Conservation (phyloP, 176 grass and related monocot species). For the Typha latifolia region DNA sequence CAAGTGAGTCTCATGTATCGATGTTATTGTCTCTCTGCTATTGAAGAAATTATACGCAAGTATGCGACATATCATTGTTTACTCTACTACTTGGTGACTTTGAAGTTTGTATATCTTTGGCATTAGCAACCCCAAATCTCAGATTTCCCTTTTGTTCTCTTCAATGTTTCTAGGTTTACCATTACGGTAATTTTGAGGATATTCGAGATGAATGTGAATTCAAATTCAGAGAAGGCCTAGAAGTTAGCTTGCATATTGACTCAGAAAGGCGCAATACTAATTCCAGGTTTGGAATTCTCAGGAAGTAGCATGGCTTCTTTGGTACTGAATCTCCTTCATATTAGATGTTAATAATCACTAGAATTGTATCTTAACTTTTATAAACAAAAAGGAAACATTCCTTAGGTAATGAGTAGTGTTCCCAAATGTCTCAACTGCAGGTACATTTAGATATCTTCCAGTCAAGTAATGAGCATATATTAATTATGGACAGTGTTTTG, state of each 20-base stretch:
- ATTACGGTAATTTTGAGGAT: slow-evolving; percentile 73
- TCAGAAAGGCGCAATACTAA: slow-evolving; percentile 46
- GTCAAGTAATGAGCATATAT: no score
- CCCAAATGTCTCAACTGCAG: no score
- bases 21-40: no score
- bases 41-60: no score
- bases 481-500: no score
- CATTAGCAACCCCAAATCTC: not conserved
- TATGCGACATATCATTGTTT: not conserved
- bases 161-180: slow-evolving; percentile 44
- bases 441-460: no score
- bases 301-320: not conserved
- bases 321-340: not conserved
- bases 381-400: no score
- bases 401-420: no score
- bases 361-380: not conserved
- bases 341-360: not conserved
- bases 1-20: no score
- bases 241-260: slow-evolving; percentile 46
- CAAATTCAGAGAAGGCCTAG: slow-evolving; percentile 30
- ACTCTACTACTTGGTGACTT: not conserved
- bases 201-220: slow-evolving; percentile 12
- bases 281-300: slow-evolving; percentile 45
- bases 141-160: not conserved
- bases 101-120: not conserved